Conservation (phyloP, 306 rosid genomes). For the Pyrus bretschneideri region DNA sequence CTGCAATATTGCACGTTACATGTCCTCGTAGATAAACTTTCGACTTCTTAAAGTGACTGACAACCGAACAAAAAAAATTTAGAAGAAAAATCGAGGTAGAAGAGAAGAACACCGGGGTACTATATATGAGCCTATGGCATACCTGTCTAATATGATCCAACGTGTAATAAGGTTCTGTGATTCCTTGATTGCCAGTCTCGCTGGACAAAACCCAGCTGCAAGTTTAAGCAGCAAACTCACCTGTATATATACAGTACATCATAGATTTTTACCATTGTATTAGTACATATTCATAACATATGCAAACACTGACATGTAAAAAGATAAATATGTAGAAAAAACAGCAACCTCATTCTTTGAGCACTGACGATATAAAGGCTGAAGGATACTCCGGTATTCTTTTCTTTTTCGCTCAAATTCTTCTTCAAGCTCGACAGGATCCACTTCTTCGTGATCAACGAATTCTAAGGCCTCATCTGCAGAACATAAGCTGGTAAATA, state of each 20-base stretch:
- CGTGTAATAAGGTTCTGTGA: slow-evolving; percentile 3
- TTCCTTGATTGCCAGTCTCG: not conserved
- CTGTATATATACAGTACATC: not conserved
- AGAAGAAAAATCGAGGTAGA: not conserved
- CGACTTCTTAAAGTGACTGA: slow-evolving; percentile 12
- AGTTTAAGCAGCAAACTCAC: slow-evolving; percentile 16
- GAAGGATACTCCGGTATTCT: slow-evolving; percentile 10
- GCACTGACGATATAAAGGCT: slow-evolving; percentile 7
- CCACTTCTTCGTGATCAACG: not conserved
- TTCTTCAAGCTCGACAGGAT: slow-evolving; percentile 11
- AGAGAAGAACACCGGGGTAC: not conserved
- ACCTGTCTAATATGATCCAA: slow-evolving; percentile 20
- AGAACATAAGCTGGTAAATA: not conserved
- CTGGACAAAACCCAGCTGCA: slow-evolving; percentile 12
- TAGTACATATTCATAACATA: not conserved
- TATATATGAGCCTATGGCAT: not conserved
- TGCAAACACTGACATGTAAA: not conserved
- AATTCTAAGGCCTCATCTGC: slow-evolving; percentile 13
- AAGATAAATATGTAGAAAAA: not conserved
- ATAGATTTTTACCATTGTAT: no score
- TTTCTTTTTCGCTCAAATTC: slow-evolving; percentile 5
- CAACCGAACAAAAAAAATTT: not conserved
- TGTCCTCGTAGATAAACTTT: not conserved
- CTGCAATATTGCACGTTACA: slow-evolving; percentile 12
- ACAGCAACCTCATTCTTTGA: slow-evolving; percentile 10